A percentile compares a stretch with the other conserved stretches of the same genome.
Conservation (phyloP, 2,329 filamentous ascomycete species). For the Colletotrichum tropicicola region DNA sequence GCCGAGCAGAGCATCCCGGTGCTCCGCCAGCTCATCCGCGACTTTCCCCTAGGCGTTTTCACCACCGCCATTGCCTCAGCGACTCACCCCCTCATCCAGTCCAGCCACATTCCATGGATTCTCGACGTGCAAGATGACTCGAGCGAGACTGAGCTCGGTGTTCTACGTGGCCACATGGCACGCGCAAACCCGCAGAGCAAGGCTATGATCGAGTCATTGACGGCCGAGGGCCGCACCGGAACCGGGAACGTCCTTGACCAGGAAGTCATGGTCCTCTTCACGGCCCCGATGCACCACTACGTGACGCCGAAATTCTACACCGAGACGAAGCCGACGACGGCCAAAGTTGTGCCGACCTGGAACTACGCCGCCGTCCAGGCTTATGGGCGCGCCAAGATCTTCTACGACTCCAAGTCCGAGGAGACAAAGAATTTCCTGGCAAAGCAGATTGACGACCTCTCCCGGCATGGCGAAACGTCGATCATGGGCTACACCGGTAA, state of each 20-base stretch:
- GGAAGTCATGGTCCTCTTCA: conserved; percentile 73
- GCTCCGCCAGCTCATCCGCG: conserved; percentile 64
- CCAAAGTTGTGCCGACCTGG: conserved; percentile 77
- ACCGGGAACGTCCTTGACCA: conserved; percentile 46
- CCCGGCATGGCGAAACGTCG: conserved; percentile 56
- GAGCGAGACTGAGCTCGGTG: conserved; percentile 49
- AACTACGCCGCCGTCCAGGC: conserved; percentile 73
- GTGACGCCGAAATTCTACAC: conserved; percentile 75
- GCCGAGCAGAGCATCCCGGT: conserved; percentile 57
- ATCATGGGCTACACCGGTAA: conserved; percentile 65
- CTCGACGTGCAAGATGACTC: conserved; percentile 57
- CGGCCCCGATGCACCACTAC: conserved; percentile 64
- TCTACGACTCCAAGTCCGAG: conserved; percentile 55
- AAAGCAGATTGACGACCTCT: conserved; percentile 62
- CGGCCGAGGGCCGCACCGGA: conserved; percentile 14
- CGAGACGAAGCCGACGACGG: conserved; percentile 69
- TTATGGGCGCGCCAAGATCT: conserved; percentile 66
- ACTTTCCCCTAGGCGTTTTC: conserved; percentile 69
- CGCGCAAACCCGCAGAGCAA: conserved; percentile 71
- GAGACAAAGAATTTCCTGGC: conserved; percentile 58
- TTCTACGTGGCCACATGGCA: conserved; percentile 69
- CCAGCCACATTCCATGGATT: conserved; percentile 68
- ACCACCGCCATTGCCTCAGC: conserved; percentile 67
- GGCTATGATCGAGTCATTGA: conserved; percentile 60
- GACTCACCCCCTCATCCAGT: conserved; percentile 60